Conservation (phyloP, 352 stramenopile species). For the Elongisporangium undulatum region DNA sequence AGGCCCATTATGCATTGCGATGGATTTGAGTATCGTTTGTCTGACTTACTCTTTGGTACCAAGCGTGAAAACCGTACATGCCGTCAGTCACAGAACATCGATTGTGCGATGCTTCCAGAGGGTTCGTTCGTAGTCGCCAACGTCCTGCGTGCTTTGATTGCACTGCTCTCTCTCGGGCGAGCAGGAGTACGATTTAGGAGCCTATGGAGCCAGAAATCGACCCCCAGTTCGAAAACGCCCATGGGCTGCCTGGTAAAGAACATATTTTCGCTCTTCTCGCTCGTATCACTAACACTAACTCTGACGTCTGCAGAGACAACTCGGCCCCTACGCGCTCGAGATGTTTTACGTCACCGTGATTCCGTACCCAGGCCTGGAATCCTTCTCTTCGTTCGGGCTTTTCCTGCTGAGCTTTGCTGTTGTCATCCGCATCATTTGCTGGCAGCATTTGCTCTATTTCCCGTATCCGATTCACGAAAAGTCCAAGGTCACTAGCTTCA, state of each 20-base stretch:
- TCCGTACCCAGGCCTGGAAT: conserved; percentile 50
- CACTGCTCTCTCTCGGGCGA: conserved; percentile 10
- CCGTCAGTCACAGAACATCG: background rate
- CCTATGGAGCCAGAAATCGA: conserved; percentile 14
- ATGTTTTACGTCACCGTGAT: conserved; percentile 30
- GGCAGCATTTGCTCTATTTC: conserved; percentile 53
- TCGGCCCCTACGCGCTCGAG: conserved; percentile 22
- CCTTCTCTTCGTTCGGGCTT: conserved; percentile 17
- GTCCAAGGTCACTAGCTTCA: conserved; percentile 59
- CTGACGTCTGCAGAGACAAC: conserved; percentile 1
- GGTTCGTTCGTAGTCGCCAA: conserved; percentile 33
- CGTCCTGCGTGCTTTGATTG: conserved; percentile 21
- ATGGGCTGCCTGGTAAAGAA: conserved; percentile 7
- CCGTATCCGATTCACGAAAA: conserved; percentile 67
- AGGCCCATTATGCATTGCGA: too few species aligned
- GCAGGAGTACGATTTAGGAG: conserved; percentile 12
- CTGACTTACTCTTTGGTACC: background rate
- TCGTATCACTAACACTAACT: background rate
- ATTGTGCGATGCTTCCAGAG: conserved; percentile 14
- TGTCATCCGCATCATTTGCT: conserved; percentile 37
- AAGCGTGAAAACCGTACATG: background rate
- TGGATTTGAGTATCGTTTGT: background rate
- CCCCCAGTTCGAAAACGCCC: background rate
- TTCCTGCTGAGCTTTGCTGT: conserved; percentile 38
- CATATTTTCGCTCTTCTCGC: background rate